Percentiles rank a stretch among this genome's conserved stretches.
phyloP scores from a whole-genome alignment of 108 stramenopile species.

The Skeletonema costatum region DNA sequence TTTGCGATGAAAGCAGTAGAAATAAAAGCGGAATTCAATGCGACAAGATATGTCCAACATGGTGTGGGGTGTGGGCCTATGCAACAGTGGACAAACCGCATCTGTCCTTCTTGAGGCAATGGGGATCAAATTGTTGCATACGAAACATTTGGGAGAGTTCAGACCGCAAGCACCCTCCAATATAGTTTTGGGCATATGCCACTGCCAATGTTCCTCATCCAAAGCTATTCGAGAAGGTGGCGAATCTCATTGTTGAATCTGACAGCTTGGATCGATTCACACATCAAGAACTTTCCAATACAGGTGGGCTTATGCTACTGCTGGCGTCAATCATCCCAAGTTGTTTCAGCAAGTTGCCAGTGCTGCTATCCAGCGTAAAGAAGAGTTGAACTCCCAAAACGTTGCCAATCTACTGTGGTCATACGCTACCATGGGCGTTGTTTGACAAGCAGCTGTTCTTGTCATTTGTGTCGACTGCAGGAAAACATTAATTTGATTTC shows the following conservation, averaged over 20 bases:
- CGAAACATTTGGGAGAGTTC: not conserved
- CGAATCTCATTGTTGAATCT: too few relatives aligned
- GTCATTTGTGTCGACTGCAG: slow-evolving; percentile 13
- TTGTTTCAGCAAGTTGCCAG: not conserved
- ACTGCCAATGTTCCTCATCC: not conserved
- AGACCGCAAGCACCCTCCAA: slow-evolving; percentile 11
- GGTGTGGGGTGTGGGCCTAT: slow-evolving; percentile 26
- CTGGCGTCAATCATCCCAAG: not conserved
- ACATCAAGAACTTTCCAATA: not conserved
- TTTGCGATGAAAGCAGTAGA: too few relatives aligned
- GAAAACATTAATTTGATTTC: too few relatives aligned
- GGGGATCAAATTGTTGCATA: not conserved
- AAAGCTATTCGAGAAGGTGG: not conserved
- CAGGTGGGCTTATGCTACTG: slow-evolving; percentile 11
- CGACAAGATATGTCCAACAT: slow-evolving; percentile 13
- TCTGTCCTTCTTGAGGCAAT: slow-evolving; percentile 4
- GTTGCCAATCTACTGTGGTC: slow-evolving; percentile 63
- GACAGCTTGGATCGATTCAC: too few relatives aligned
- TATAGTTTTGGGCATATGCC: slow-evolving; percentile 16
- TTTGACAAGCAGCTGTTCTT: slow-evolving; percentile 66
- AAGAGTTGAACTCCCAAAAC: slow-evolving; percentile 45
- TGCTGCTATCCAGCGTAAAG: not conserved
- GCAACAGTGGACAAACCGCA: slow-evolving; percentile 2
- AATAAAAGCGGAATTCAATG: not conserved
- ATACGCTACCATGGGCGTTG: slow-evolving; percentile 55